These are phyloP conservation scores for Tausonia pullulans DNA, from an alignment of 1,284 basidiomycete genomes.

Conservation along the genomic window DNA sequence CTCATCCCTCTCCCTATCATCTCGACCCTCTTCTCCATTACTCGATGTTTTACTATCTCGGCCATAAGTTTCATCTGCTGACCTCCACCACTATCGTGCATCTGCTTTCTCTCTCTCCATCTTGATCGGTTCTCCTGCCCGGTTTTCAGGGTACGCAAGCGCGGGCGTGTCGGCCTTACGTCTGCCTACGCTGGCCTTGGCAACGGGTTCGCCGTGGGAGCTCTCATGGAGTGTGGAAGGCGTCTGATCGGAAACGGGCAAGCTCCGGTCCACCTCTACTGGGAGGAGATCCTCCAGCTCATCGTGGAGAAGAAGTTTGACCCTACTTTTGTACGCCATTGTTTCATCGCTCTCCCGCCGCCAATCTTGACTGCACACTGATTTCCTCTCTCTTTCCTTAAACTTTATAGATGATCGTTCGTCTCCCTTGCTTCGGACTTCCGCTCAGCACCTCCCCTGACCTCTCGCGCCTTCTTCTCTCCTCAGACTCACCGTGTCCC, in stretches of 20 bases:
- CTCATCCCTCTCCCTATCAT: conserved; percentile 43
- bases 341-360: conserved; percentile 29
- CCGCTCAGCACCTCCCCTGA: too few species aligned
- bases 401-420: background rate
- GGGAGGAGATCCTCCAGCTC: conserved; percentile 49
- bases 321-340: conserved; percentile 32
- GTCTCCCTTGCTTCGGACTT: background rate
- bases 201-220: conserved; percentile 48
- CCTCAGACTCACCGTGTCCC: conserved; percentile 48
- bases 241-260: conserved; percentile 25
- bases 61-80: too few species aligned
- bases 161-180: conserved; percentile 48
- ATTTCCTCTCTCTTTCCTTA: background rate
- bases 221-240: conserved; percentile 59
- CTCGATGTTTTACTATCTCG: too few species aligned
- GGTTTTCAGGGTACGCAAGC: conserved; percentile 39
- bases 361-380: conserved; percentile 31
- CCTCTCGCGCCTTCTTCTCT: background rate
- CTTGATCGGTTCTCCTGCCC: background rate
- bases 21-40: conserved; percentile 45
- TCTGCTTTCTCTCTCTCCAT: conserved; percentile 23
- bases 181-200: conserved; percentile 50
- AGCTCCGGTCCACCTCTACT: conserved; percentile 62
- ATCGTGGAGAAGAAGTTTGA: conserved; percentile 45
- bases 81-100: conserved; percentile 16